Conservation (phyloP, 768 basidiomycete genomes). For the Pluteus cervinus region DNA sequence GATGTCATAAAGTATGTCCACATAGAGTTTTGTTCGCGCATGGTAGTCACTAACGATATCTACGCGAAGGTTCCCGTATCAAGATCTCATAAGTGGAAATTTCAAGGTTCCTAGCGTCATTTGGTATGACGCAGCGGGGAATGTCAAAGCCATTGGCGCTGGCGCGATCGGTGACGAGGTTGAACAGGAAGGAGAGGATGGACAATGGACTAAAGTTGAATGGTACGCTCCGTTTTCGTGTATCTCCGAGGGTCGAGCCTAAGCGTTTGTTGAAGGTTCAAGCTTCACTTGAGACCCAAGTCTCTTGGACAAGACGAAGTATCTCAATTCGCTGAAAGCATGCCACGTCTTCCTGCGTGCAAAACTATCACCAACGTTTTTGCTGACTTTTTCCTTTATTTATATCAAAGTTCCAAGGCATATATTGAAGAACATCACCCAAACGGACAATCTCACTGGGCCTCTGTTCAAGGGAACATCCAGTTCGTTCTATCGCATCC, state of each 20-base stretch:
- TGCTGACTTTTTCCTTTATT: slow-evolving; percentile 34
- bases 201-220: slow-evolving; percentile 35
- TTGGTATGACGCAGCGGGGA: slow-evolving; percentile 33
- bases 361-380: slow-evolving; percentile 27
- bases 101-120: slow-evolving; percentile 31
- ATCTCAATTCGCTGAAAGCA: neutral
- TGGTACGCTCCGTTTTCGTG: slow-evolving; percentile 25
- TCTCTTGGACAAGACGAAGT: too few relatives aligned
- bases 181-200: slow-evolving; percentile 29
- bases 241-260: neutral
- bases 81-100: slow-evolving; percentile 21
- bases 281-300: slow-evolving; percentile 14
- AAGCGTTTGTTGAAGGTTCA: slow-evolving; percentile 12
- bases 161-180: slow-evolving; percentile 30
- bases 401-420: slow-evolving; percentile 26
- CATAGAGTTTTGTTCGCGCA: slow-evolving; percentile 13
- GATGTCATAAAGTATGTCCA: slow-evolving; percentile 27
- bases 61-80: slow-evolving; percentile 15
- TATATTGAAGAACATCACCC: slow-evolving; percentile 35
- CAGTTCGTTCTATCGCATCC: slow-evolving; percentile 43
- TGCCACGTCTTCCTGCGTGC: slow-evolving; percentile 27
- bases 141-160: slow-evolving; percentile 31
- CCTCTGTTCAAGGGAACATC: slow-evolving; percentile 25
- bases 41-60: neutral
- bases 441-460: slow-evolving; percentile 31